Evolutionary conservation across 75 land plant genomes (phyloP).

Genomic region (Pinus tabuliformis): DNA sequence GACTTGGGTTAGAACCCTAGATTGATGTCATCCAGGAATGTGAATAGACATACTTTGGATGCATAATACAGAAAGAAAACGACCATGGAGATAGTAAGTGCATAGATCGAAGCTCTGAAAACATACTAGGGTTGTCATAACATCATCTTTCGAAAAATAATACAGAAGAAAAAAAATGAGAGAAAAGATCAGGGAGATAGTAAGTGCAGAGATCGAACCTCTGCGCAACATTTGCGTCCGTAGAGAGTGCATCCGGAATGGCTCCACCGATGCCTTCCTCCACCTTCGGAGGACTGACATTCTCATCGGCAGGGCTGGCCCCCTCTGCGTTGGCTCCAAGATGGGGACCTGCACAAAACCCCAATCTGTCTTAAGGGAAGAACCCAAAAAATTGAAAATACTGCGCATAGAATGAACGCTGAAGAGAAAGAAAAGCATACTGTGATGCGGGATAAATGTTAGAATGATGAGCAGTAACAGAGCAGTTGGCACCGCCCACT

Average conservation of each 20-base stretch:
- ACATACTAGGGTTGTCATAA: not conserved
- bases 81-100: not conserved
- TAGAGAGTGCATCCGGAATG: conserved; percentile 82
- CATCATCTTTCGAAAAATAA: not conserved
- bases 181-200: not conserved
- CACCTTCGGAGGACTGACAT: conserved; percentile 73
- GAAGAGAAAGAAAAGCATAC: conserved; percentile 15
- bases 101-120: conserved; percentile 46
- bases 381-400: not conserved
- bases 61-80: not conserved
- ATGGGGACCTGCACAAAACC: conserved; percentile 33
- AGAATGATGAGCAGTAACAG: conserved; percentile 48
- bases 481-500: conserved; percentile 59
- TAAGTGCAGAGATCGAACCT: conserved; percentile 42
- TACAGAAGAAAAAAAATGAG: not conserved
- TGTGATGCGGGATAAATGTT: conserved; percentile 51
- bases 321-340: conserved; percentile 69
- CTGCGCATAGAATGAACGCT: not conserved
- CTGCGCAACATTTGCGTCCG: conserved; percentile 89
- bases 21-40: too few relatives aligned
- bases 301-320: conserved; percentile 31
- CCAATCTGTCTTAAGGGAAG: not conserved
- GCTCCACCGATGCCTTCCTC: conserved; percentile 82
- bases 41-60: not conserved
- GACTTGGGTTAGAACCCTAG: too few relatives aligned